These are phyloP conservation scores for Pseudonectria buxi DNA, from an alignment of 2,329 filamentous ascomycete species.

Conservation along the genomic window DNA sequence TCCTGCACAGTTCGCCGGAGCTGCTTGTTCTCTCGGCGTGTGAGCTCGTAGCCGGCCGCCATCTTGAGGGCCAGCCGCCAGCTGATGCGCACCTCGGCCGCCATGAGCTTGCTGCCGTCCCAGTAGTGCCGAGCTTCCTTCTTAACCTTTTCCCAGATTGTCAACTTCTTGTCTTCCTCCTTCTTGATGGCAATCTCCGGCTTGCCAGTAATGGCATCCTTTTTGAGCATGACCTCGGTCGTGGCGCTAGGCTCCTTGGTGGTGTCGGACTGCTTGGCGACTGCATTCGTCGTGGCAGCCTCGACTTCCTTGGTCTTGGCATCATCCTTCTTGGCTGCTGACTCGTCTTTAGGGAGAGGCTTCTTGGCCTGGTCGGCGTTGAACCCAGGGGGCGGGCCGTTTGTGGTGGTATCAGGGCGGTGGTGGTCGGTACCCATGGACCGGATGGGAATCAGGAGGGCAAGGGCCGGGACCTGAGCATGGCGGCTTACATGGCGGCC, in stretches of 20 bases:
- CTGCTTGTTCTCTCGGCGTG: slow-evolving; percentile 86
- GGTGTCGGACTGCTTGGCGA: slow-evolving; percentile 28
- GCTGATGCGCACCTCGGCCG: slow-evolving; percentile 88
- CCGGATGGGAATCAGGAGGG: slow-evolving; percentile 51
- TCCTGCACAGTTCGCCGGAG: slow-evolving; percentile 90
- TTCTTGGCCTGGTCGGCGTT: slow-evolving; percentile 86
- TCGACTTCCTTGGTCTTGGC: slow-evolving; percentile 27
- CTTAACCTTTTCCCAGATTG: slow-evolving; percentile 86
- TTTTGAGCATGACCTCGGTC: slow-evolving; percentile 56
- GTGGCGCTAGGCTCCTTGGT: slow-evolving; percentile 40
- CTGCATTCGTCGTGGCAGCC: slow-evolving; percentile 20
- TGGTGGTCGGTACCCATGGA: slow-evolving; percentile 54
- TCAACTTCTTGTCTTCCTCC: slow-evolving; percentile 79
- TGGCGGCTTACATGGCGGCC: slow-evolving; percentile 41
- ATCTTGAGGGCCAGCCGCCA: slow-evolving; percentile 89
- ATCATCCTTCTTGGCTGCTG: slow-evolving; percentile 29
- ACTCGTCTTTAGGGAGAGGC: slow-evolving; percentile 56
- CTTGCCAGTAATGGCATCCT: slow-evolving; percentile 54
- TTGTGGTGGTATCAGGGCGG: slow-evolving; percentile 41
- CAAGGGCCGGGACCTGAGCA: slow-evolving; percentile 43
- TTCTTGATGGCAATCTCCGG: slow-evolving; percentile 48
- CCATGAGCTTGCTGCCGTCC: slow-evolving; percentile 95
- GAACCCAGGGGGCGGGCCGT: slow-evolving; percentile 79
- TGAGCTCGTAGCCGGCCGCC: slow-evolving; percentile 95
- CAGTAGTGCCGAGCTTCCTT: slow-evolving; percentile 92